Percentiles rank a stretch among this genome's conserved stretches.
These are phyloP conservation scores for Mentha longifolia DNA, from an alignment of 257 asterid species.

Conservation along the genomic window DNA sequence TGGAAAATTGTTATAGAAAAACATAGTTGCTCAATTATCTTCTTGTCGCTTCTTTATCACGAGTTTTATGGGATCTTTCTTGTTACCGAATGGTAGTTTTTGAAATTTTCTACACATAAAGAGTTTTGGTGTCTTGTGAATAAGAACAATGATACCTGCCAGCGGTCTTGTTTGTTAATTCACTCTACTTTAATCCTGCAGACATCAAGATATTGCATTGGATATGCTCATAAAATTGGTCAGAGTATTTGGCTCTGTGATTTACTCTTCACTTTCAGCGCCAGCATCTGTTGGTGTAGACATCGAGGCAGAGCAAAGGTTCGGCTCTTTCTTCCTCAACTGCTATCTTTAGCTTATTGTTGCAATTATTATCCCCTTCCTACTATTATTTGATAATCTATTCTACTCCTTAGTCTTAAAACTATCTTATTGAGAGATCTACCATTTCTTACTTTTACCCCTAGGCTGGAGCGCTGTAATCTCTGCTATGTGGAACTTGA, in stretches of 20 bases:
- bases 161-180: constrained; percentile 30
- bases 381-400: not conserved
- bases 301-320: constrained; percentile 98
- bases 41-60: constrained; percentile 5
- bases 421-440: constrained; percentile 31
- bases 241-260: constrained; percentile 86
- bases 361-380: constrained; percentile 14
- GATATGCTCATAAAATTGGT: constrained; percentile 87
- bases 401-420: constrained; percentile 23
- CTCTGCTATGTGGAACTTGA: constrained; percentile 90
- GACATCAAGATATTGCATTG: constrained; percentile 90
- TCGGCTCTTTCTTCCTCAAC: constrained; percentile 24
- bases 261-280: constrained; percentile 85
- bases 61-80: constrained; percentile 1
- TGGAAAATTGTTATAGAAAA: not conserved
- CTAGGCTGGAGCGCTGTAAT: constrained; percentile 94
- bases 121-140: constrained; percentile 19
- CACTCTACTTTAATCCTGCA: constrained; percentile 43
- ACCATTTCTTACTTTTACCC: constrained; percentile 31
- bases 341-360: constrained; percentile 6
- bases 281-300: constrained; percentile 92
- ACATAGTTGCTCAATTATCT: constrained; percentile 6
- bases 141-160: constrained; percentile 22
- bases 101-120: constrained; percentile 22
- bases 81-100: not conserved